Conservation (phyloP, 495 filamentous ascomycete genomes). For the Trichoderma asperelloides region DNA sequence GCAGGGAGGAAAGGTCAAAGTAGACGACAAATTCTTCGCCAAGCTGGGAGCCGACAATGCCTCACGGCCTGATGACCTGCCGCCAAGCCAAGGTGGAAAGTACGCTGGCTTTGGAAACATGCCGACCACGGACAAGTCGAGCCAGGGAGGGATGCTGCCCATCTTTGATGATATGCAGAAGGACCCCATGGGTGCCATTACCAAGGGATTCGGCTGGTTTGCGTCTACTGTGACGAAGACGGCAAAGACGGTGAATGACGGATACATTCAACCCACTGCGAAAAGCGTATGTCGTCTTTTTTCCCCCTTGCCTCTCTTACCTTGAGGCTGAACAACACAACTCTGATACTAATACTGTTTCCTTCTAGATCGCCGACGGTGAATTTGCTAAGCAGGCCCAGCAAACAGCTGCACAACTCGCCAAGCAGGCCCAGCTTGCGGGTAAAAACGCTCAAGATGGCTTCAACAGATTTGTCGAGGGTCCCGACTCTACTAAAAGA, state of each 20-base stretch:
- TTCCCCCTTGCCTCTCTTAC: constrained; percentile 3
- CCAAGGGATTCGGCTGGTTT: constrained; percentile 93
- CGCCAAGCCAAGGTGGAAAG: constrained; percentile 86
- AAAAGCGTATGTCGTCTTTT: constrained; percentile 52
- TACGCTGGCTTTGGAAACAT: constrained; percentile 83
- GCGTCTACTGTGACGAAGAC: constrained; percentile 73
- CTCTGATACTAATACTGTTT: constrained; percentile 1
- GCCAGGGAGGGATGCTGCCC: constrained; percentile 37
- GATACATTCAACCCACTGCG: constrained; percentile 83
- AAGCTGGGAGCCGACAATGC: constrained; percentile 74
- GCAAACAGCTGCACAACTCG: constrained; percentile 54
- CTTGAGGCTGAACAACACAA: constrained; percentile 8
- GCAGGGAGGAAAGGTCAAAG: constrained; percentile 45
- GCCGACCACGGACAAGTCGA: constrained; percentile 34
- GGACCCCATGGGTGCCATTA: constrained; percentile 81
- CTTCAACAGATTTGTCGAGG: constrained; percentile 77
- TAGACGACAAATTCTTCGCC: constrained; percentile 85
- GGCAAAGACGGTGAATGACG: constrained; percentile 81
- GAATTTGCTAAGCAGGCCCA: constrained; percentile 81
- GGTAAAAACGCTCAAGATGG: constrained; percentile 64
- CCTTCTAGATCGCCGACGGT: constrained; percentile 65
- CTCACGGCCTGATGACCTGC: constrained; percentile 57
- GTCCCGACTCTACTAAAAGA: constrained; percentile 24
- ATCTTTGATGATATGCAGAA: constrained; percentile 77
- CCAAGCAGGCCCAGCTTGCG: constrained; percentile 49